phyloP scores from a whole-genome alignment of 192 early-diverging fungal genomes.

The Backusella psychrophila region DNA sequence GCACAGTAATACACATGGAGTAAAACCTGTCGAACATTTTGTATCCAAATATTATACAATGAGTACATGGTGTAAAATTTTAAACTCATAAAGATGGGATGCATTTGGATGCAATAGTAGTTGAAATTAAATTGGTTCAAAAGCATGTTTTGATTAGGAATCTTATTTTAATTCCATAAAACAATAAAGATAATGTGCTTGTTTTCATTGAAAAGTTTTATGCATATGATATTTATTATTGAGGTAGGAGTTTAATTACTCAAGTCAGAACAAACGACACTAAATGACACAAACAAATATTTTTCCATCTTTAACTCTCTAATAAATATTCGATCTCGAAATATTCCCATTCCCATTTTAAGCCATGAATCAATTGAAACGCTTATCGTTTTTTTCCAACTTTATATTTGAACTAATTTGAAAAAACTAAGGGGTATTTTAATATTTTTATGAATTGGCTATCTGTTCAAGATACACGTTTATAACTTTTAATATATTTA shows the following conservation, averaged over 20 bases:
- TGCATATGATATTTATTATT: background rate
- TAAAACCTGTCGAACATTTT: no score
- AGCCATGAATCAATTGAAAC: background rate
- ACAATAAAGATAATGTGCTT: background rate
- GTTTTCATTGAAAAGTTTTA: background rate
- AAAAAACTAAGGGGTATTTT: background rate
- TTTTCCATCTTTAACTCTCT: background rate
- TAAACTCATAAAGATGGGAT: no score
- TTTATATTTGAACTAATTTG: background rate
- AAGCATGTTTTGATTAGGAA: slow-evolving; percentile 6
- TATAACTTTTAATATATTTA: background rate
- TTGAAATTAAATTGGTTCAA: background rate
- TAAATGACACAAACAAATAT: background rate
- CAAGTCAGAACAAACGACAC: background rate
- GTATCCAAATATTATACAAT: no score
- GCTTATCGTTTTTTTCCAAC: background rate
- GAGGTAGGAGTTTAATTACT: background rate
- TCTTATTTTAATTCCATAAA: background rate
- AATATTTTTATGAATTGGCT: background rate
- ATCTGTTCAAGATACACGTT: background rate
- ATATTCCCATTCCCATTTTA: background rate
- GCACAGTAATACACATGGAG: no score
- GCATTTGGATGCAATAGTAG: background rate
- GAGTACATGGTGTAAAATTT: no score
- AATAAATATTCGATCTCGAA: background rate